Conservation (phyloP, 768 basidiomycete species). For the Trametes gibbosa region DNA sequence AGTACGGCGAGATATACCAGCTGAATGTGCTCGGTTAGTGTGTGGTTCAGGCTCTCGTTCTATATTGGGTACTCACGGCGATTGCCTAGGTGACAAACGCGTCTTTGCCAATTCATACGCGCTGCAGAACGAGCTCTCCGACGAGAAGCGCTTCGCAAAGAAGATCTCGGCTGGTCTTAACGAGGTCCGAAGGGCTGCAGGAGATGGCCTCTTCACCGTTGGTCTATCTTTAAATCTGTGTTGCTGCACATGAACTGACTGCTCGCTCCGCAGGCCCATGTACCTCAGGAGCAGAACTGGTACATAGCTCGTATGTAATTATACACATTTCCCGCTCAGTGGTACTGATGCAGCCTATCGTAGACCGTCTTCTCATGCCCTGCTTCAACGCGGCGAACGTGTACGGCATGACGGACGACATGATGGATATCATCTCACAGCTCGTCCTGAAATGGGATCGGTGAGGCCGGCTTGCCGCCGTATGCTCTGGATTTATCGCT, state of each 20-base stretch:
- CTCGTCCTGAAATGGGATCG: constrained; percentile 44
- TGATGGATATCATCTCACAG: constrained; percentile 45
- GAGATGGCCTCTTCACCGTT: constrained; percentile 42
- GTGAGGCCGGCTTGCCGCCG: constrained; percentile 18
- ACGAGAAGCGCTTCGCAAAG: constrained; percentile 45
- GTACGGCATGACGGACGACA: constrained; percentile 44
- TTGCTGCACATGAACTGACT: constrained; percentile 22
- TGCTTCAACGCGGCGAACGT: constrained; percentile 41
- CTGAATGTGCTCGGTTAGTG: constrained; percentile 35
- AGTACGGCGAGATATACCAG: constrained; percentile 44
- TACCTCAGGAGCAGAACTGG: constrained; percentile 46
- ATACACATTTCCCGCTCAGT: no score
- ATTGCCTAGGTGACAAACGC: constrained; percentile 24
- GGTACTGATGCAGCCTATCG: not conserved
- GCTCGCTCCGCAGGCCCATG: constrained; percentile 25
- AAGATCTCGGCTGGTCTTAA: constrained; percentile 31
- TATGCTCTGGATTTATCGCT: not conserved
- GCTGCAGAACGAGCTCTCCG: constrained; percentile 39
- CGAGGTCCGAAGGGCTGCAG: constrained; percentile 35
- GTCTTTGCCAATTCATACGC: constrained; percentile 35
- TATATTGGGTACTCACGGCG: not conserved
- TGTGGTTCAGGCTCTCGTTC: not conserved
- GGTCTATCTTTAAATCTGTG: constrained; percentile 6
- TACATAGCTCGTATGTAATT: constrained; percentile 38
- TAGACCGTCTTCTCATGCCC: constrained; percentile 41